Evolutionary conservation across 2,329 filamentous ascomycete genomes (phyloP), one percentile per base, ranked within the genome.

Genomic region (Exophiala aquamarina): DNA sequence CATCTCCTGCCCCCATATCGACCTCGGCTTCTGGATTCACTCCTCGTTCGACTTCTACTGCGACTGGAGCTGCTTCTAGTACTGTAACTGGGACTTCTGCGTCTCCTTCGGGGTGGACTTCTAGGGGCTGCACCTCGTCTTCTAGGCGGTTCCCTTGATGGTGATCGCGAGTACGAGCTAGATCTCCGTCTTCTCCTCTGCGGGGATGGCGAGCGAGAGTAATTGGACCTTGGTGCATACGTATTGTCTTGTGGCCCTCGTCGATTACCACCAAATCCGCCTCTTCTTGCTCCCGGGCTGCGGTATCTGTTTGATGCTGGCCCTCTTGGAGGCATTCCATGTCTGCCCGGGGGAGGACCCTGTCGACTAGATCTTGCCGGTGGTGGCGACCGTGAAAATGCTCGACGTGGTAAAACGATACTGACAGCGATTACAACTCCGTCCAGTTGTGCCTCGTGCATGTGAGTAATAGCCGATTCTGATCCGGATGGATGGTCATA

Each of bases 391-490:
- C 82, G 83, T 5, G 88, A 91, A 61, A 95, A 88, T 59, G 89
- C 89, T 61, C 87, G 83, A 40, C 87, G 82, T 0, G 89, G 89
- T 28, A 95, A 75, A 19, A 95, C 89, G 57, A 96, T 93, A 35
- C 88, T 93, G 39, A 96, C 91, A 61, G 86, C 86, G 62, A 96
- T 84, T 31, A 83, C 76, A 17, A 84, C 82, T 41, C 90, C 90
- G 66, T 96, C 91, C 20, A 95, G 72, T 63, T 95, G 88, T n/a
- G 88, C 89, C 71, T 98, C 93, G 68, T 98, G 93, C 93, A 98
- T 97, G 65, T 95, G 88, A 14, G 91, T 83, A 59, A 96, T 94
- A 20, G 93, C 93, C 11, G 83, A 77, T 69, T 96, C 89, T 18
- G 93, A 92, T 55, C 92, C 86, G 40, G 80, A 75, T 55, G 90